Percentiles rank a stretch among this genome's conserved stretches.
These are phyloP conservation scores for Phaeodactylum tricornutum DNA, from an alignment of 108 stramenopile species.

Conservation along the genomic window DNA sequence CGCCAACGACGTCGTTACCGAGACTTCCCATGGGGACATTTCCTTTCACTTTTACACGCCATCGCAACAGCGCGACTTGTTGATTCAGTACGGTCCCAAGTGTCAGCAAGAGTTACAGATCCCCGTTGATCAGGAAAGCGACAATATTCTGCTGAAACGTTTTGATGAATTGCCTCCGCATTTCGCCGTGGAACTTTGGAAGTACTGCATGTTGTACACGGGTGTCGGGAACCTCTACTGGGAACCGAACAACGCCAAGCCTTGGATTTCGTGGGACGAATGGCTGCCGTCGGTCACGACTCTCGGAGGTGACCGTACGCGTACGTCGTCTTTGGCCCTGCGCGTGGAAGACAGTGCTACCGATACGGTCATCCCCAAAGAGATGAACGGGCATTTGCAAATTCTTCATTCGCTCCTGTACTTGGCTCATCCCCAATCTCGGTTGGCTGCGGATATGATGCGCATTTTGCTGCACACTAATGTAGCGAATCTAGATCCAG, in stretches of 20 bases:
- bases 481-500: neutral
- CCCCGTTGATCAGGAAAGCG: no score
- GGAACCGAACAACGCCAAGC: neutral
- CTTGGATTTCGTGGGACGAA: constrained; percentile 2
- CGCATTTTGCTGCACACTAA: neutral
- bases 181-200: constrained; percentile 1
- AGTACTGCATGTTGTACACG: constrained; percentile 4
- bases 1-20: no score
- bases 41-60: constrained; percentile 2
- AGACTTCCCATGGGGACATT: no score
- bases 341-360: neutral
- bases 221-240: constrained; percentile 5
- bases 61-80: neutral
- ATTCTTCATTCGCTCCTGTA: neutral
- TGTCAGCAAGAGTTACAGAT: neutral
- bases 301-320: neutral
- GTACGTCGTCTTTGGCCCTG: neutral
- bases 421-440: neutral
- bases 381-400: neutral
- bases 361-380: neutral
- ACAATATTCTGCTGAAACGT: neutral
- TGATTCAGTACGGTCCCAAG: neutral
- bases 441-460: neutral
- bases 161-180: constrained; percentile 1
- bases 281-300: neutral